phyloP scores from a whole-genome alignment of 139 green algal species.

The Tetradesmus obliquus region DNA sequence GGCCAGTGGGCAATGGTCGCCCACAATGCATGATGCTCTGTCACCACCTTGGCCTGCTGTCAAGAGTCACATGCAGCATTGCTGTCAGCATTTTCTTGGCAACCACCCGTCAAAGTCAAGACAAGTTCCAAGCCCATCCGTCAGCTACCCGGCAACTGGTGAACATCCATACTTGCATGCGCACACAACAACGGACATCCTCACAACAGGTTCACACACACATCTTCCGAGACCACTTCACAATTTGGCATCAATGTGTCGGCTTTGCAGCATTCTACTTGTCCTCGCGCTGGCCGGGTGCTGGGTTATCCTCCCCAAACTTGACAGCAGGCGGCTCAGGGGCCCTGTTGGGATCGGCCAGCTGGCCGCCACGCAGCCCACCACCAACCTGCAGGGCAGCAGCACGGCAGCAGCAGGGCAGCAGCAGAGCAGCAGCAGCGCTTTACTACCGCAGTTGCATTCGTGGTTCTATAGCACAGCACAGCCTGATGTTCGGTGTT shows the following conservation, averaged over 20 bases:
- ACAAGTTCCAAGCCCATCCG: too few species aligned
- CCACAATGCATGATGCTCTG: too few species aligned
- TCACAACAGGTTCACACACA: too few species aligned
- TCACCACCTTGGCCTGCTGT: too few species aligned
- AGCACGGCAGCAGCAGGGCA: neutral
- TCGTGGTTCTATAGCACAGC: neutral
- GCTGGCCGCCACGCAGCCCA: conserved; percentile 15
- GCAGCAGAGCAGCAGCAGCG: neutral
- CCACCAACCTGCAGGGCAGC: conserved; percentile 32
- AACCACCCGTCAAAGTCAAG: too few species aligned
- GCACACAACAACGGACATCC: too few species aligned
- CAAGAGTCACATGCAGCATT: too few species aligned
- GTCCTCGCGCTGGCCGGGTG: neutral
- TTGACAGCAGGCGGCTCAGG: conserved; percentile 34
- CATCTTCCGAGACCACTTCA: neutral
- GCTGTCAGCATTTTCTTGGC: too few species aligned
- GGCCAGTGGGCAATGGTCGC: too few species aligned
- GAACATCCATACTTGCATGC: too few species aligned
- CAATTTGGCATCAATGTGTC: neutral
- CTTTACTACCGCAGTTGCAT: neutral
- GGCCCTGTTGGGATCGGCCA: conserved; percentile 45
- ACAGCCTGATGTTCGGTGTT: neutral
- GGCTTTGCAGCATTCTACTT: neutral
- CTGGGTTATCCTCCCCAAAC: conserved; percentile 48
- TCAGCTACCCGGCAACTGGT: too few species aligned